Conservation (phyloP, 345 rosid species). For the Excoecaria cochinchinensis region DNA sequence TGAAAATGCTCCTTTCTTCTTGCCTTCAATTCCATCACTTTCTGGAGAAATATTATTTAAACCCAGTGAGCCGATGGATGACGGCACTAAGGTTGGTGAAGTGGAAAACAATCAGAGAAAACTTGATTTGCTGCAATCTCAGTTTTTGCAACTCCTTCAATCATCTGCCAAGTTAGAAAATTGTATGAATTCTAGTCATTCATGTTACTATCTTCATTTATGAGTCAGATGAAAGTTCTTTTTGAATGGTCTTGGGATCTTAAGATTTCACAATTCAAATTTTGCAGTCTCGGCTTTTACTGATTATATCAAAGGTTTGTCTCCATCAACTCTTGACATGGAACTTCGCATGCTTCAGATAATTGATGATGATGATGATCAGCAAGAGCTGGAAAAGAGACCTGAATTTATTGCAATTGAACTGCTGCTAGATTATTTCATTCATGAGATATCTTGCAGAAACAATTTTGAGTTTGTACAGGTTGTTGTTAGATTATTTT, state of each 20-base stretch:
- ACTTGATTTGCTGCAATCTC: slow-evolving; percentile 36
- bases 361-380: slow-evolving; percentile 66
- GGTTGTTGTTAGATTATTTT: slow-evolving; percentile 74
- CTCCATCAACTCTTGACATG: slow-evolving; percentile 84
- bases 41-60: slow-evolving; percentile 84
- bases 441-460: slow-evolving; percentile 60
- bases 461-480: slow-evolving; percentile 90
- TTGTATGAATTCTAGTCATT: slow-evolving; percentile 46
- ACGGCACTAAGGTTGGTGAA: slow-evolving; percentile 30
- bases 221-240: slow-evolving; percentile 3
- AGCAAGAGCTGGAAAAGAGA: slow-evolving; percentile 59
- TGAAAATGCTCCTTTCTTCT: slow-evolving; percentile 84
- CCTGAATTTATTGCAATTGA: slow-evolving; percentile 61
- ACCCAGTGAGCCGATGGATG: slow-evolving; percentile 47
- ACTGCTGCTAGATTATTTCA: slow-evolving; percentile 76
- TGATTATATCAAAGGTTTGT: slow-evolving; percentile 71
- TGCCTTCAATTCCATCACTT: slow-evolving; percentile 81
- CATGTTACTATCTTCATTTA: background rate
- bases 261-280: slow-evolving; percentile 16
- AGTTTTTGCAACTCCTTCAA: slow-evolving; percentile 60
- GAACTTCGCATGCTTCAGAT: slow-evolving; percentile 93
- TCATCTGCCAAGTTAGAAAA: slow-evolving; percentile 51
- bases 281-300: slow-evolving; percentile 73
- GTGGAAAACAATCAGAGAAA: slow-evolving; percentile 31
- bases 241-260: slow-evolving; percentile 9